Base-by-base conservation (phyloP, 331 rosid genomes). In the Erythrophleum ivorense region DNA sequence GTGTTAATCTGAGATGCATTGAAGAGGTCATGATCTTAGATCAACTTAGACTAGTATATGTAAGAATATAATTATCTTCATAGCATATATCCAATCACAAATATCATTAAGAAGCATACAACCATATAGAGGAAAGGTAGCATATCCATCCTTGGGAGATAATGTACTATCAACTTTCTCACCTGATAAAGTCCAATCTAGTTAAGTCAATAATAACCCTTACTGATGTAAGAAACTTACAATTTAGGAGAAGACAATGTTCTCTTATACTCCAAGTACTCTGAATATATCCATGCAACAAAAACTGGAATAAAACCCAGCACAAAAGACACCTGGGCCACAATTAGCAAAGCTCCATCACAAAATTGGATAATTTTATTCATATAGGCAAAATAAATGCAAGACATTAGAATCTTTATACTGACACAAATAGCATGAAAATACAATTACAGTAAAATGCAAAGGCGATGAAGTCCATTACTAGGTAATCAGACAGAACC, bases 281-380 rank as follows among this genome's bases (percentile, higher is more conserved):
- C 92, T 29, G 94, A 78, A 81, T 88, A 85, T 83, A 85, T 86
- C 92, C 94, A 88, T 59, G 92, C 84, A 43, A 88, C 86, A 67
- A 88, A 83, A 55, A 87, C 75, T 13, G 94, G 94, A 79, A 87
- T 78, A 71, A 85, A 65, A 43, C 94, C 94, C 80, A 88, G 90
- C 58, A 90, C 71, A 64, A 90, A 79, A 0, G 94, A 88, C 80
- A 88, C 89, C 88, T 85, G 80, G 9, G 34, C 49, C 53, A 79
- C 63, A 75, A 82, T 2, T 62, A 40, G 12, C 45, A 36, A 76
- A 71, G 55, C 46, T 57, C 63, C 73, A 68, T 68, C 36, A 68
- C 10, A 11, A 49, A 68, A 43, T 68, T 9, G 18, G 36, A 68
- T 18, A 68, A 19, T 45, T 68, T 68, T 19, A 29, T 43, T 48